These are phyloP conservation scores for Volvox africanus DNA, from an alignment of 139 green algal species.

Conservation along the genomic window DNA sequence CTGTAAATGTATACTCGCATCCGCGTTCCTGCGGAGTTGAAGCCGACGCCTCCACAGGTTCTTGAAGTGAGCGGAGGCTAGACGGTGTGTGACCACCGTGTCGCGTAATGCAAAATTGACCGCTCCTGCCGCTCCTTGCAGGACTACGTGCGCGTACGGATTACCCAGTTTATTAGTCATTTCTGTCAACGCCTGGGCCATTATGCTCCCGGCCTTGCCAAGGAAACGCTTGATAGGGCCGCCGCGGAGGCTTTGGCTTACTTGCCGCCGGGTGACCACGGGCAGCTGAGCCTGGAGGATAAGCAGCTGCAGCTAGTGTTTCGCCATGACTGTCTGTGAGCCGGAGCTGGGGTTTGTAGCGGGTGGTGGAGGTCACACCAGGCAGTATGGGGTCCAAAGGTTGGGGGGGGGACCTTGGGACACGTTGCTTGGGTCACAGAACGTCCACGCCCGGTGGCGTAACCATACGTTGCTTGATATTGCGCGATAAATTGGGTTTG, in stretches of 20 bases:
- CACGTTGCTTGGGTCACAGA: background rate
- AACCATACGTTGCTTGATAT: too few relatives aligned
- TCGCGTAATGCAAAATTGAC: background rate
- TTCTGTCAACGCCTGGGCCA: constrained; percentile 40
- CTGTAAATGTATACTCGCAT: constrained; percentile 29
- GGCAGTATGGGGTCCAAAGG: too few relatives aligned
- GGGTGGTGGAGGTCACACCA: too few relatives aligned
- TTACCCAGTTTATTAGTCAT: constrained; percentile 43
- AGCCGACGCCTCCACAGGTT: constrained; percentile 25
- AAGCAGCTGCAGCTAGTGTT: constrained; percentile 91
- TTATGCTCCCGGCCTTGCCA: constrained; percentile 60
- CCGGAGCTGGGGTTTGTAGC: background rate
- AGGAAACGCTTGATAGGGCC: constrained; percentile 66
- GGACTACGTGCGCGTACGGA: constrained; percentile 52
- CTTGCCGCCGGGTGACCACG: constrained; percentile 77
- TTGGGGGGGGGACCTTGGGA: background rate
- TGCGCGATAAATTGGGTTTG: too few relatives aligned
- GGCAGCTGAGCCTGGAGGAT: constrained; percentile 66
- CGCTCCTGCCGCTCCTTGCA: constrained; percentile 1
- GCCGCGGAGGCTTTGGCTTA: constrained; percentile 66
- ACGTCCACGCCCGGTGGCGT: too few relatives aligned
- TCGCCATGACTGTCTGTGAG: constrained; percentile 90
- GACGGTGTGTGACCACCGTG: background rate
- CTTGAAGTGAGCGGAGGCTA: constrained; percentile 8
- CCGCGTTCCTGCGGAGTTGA: constrained; percentile 28